Evolutionary conservation across 192 early-diverging fungal species (phyloP), one percentile per base, ranked within the genome.

Genomic region (Mortierella antarctica): DNA sequence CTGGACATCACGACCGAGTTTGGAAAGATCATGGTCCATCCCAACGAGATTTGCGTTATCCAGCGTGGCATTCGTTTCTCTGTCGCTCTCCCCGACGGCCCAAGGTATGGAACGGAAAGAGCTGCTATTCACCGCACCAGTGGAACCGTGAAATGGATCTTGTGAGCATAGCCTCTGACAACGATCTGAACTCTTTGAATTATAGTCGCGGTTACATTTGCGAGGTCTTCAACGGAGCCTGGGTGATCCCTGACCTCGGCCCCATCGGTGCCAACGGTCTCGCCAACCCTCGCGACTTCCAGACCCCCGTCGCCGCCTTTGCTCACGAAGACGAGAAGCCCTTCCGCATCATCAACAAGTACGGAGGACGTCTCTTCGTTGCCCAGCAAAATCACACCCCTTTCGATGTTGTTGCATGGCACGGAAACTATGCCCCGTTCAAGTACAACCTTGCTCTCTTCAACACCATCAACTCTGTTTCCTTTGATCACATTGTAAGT

Each of bases 351-450:
- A 62, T 94, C 31, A 90, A 88, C 74, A 99, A 99, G 86, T 97
- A 91, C 83, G 92, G 93, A 44, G 94, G 96, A 46, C 80, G 88
- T 52, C 71, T 97, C 15, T 97, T 95, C 84, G 59, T 65, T n/a
- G 89, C 89, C 8, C 67, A 74, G 18, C 92, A 94, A 86, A 69
- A 88, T 57, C 96, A 99, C 82, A 93, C 92, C 18, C 95, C 96
- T 9, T 99, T 95, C 67, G 95, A 99, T 77, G 96, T 99, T 2
- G 96, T 98, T 39, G 97, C 96, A 13, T 99, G 97, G 95, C 95
- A 98, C 81, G 97, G 97, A 49, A 99, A 99, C 89, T 99, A 97
- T 82, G 93, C 91, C 10, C 97, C 97, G 1, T 98, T 88, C 89
- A 97, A 96, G 83, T 97, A 97, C 81, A 90, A 96, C 82, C 86